Base-by-base conservation (phyloP, 2,329 filamentous ascomycete genomes). In the Stemphylium lycopersici region DNA sequence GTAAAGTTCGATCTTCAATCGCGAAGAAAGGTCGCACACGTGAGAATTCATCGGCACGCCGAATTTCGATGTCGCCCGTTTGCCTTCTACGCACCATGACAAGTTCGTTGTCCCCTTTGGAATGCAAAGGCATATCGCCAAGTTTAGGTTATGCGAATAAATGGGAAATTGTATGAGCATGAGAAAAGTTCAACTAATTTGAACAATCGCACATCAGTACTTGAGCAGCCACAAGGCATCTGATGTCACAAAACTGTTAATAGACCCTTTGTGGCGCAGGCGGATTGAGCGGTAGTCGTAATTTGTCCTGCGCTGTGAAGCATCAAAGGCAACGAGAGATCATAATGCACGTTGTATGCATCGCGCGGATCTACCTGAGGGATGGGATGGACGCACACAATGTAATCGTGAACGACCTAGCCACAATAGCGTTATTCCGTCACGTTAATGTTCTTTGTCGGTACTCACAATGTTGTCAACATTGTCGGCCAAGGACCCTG, bases 51-150 rank as follows among this genome's bases (percentile, higher is more conserved):
- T 53, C 33, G 18, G 43, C 40, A 7, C 33, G 24, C n/a, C 53
- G 52, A 13, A 63, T 31, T 7, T 55, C 51, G 6, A 59, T 51
- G 0, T 43, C 18, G 8, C 48, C 41, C 2, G 59, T 58, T 3
- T 42, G 48, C 32, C 49, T 59, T 11, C 49, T 52, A n/a, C 51
- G 56, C 6, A 57, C 54, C 12, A 58, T 32, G 1, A 55, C 32
- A 7, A 56, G 26, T 4, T 52, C 32, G 3, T 20, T 41, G 7
- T 15, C 51, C 8, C 13, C 37, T 11, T 31, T 47, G n/a, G 38
- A 31, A 12, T 37, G 40, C 13, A 40, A 44, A 6, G 33, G 39
- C 48, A 50, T 50, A 6, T 32, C 8, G 4, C 10, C 20, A 3
- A 38, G 16, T 10, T 38, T 8, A 20, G n/a, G 15, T n/a, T 20